A percentile compares a stretch with the other conserved stretches of the same genome.
Evolutionary conservation across 2,329 filamentous ascomycete species (phyloP).

Genomic region (Tothia fuscella): DNA sequence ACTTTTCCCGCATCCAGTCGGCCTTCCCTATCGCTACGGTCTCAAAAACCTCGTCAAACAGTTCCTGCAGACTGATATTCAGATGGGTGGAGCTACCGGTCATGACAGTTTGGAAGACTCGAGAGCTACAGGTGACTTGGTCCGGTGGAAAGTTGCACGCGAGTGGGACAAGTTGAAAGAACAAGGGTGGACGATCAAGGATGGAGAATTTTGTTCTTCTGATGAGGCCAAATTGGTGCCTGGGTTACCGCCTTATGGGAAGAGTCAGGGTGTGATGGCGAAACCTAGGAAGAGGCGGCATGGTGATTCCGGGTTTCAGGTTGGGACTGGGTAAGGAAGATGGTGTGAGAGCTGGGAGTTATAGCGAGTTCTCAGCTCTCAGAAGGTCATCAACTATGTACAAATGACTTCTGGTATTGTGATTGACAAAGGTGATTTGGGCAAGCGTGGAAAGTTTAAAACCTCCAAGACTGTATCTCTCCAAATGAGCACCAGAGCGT

Average conservation of each 20-base stretch:
- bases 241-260: conserved; percentile 1
- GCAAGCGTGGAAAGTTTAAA: too few relatives aligned
- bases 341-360: too few relatives aligned
- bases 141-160: conserved; percentile 56
- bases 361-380: too few relatives aligned
- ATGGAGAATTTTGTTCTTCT: conserved; percentile 21
- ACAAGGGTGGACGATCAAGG: conserved; percentile 49
- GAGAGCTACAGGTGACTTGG: conserved; percentile 74
- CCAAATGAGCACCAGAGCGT: too few relatives aligned
- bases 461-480: too few relatives aligned
- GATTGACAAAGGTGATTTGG: too few relatives aligned
- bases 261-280: not conserved
- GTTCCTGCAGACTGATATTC: conserved; percentile 66
- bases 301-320: not conserved
- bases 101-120: conserved; percentile 94
- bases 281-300: conserved; percentile 7
- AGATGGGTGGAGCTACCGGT: conserved; percentile 54
- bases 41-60: conserved; percentile 62
- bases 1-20: conserved; percentile 64
- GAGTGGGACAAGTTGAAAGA: conserved; percentile 57
- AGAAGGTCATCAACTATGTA: too few relatives aligned
- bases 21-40: conserved; percentile 64
- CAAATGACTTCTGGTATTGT: too few relatives aligned
- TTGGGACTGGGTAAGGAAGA: not conserved
- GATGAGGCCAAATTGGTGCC: not conserved